Conservation (phyloP, 1,284 basidiomycete species). For the Fomitopsis palustris region DNA sequence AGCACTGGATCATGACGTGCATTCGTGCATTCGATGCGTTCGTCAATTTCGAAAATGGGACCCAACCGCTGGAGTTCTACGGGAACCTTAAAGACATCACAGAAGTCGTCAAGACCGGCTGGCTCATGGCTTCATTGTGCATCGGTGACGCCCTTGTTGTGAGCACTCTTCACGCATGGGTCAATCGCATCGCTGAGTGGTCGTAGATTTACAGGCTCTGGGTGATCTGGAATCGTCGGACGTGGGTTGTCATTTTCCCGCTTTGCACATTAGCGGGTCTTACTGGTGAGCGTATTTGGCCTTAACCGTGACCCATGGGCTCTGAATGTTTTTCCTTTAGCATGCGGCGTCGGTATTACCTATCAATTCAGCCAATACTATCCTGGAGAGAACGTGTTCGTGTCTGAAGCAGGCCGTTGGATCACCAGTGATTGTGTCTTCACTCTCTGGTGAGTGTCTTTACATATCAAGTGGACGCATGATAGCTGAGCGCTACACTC, state of each 20-base stretch:
- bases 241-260: conserved; percentile 13
- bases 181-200: background rate
- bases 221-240: background rate
- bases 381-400: conserved; percentile 14
- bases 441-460: conserved; percentile 1
- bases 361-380: conserved; percentile 9
- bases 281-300: conserved; percentile 1
- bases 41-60: background rate
- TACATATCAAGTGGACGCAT: background rate
- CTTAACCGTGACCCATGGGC: background rate
- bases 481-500: background rate
- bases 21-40: background rate
- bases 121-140: background rate
- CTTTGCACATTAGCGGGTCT: background rate
- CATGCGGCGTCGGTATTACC: conserved; percentile 11
- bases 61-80: background rate
- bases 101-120: background rate
- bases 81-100: background rate
- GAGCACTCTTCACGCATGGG: background rate
- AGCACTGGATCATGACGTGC: conserved; percentile 1
- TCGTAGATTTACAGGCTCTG: background rate
- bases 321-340: background rate
- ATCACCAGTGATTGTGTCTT: conserved; percentile 10
- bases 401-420: conserved; percentile 7
- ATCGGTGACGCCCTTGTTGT: background rate